A percentile compares a stretch with the other conserved stretches of the same genome.
These are phyloP conservation scores for Harringtonia aguacate DNA, from an alignment of 2,329 filamentous ascomycete genomes.

Conservation along the genomic window DNA sequence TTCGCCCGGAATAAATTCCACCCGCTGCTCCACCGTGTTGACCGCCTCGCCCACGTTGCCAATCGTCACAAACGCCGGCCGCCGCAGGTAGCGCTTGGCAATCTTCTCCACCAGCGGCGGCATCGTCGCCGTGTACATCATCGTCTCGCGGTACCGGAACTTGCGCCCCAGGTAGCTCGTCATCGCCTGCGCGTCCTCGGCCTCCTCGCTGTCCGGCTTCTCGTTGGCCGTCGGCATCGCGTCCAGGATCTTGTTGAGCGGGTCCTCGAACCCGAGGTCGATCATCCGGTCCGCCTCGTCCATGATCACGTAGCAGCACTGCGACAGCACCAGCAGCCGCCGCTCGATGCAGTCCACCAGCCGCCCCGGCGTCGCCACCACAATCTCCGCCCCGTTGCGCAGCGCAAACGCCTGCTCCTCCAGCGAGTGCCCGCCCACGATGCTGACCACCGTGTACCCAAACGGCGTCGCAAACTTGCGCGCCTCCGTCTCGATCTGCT, in stretches of 20 bases:
- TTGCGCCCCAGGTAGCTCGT: constrained; percentile 62
- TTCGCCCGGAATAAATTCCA: constrained; percentile 83
- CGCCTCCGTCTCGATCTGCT: constrained; percentile 93
- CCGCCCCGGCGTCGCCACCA: constrained; percentile 96
- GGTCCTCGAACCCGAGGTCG: constrained; percentile 94
- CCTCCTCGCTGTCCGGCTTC: constrained; percentile 88
- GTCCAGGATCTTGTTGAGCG: constrained; percentile 93
- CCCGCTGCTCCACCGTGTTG: constrained; percentile 93
- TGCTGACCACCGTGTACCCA: constrained; percentile 89
- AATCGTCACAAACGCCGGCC: constrained; percentile 89
- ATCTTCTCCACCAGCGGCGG: constrained; percentile 85
- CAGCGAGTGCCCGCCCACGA: constrained; percentile 92
- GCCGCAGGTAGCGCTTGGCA: constrained; percentile 89
- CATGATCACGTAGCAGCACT: constrained; percentile 98
- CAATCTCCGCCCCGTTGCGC: constrained; percentile 88
- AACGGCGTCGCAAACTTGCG: constrained; percentile 84
- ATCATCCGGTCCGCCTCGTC: constrained; percentile 99
- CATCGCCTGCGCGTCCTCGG: constrained; percentile 82
- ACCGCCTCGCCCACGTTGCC: constrained; percentile 93
- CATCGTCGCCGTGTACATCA: constrained; percentile 99
- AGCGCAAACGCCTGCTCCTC: constrained; percentile 89
- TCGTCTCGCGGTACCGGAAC: constrained; percentile 86
- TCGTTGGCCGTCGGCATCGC: constrained; percentile 87
- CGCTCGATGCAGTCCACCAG: constrained; percentile 95
- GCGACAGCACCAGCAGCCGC: constrained; percentile 79